Evolutionary conservation across 129 eudicot genomes (phyloP).

Genomic region (Flaveria sonorensis): DNA sequence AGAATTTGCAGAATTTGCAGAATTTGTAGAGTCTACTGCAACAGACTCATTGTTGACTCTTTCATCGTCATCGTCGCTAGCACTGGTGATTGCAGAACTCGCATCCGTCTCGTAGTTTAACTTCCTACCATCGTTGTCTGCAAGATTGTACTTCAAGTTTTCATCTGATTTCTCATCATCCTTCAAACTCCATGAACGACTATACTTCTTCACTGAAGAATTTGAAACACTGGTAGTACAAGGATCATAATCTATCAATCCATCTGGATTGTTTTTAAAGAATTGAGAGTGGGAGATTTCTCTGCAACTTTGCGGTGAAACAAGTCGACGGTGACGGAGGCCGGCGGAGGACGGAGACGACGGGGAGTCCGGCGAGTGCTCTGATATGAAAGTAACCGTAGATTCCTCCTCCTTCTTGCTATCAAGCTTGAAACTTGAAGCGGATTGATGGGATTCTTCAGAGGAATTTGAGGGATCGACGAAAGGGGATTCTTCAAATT

Average conservation of each 20-base stretch:
- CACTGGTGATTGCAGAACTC: conserved; percentile 38
- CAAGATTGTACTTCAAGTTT: background rate
- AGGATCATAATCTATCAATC: conserved; percentile 22
- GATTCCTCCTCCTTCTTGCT: conserved; percentile 2
- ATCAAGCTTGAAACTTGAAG: background rate
- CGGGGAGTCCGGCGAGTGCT: conserved; percentile 24
- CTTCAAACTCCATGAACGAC: conserved; percentile 28
- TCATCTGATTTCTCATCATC: conserved; percentile 4
- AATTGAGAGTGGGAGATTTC: conserved; percentile 13
- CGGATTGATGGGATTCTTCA: conserved; percentile 17
- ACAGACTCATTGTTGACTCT: conserved; percentile 19
- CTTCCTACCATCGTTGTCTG: background rate
- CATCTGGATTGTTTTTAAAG: conserved; percentile 28
- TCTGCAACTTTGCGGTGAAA: conserved; percentile 17
- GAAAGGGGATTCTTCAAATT: conserved; percentile 58
- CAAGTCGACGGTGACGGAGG: conserved; percentile 66
- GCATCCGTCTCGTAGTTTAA: conserved; percentile 22
- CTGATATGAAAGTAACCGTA: conserved; percentile 21
- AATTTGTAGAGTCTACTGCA: conserved; percentile 19
- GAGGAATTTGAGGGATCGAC: conserved; percentile 31
- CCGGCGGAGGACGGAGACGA: conserved; percentile 28
- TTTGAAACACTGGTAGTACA: background rate
- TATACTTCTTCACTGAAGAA: conserved; percentile 15
- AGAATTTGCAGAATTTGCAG: background rate
- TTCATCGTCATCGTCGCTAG: conserved; percentile 1